These are phyloP conservation scores for Gossypium sturtianum DNA, from an alignment of 345 rosid genomes.

Conservation along the genomic window DNA sequence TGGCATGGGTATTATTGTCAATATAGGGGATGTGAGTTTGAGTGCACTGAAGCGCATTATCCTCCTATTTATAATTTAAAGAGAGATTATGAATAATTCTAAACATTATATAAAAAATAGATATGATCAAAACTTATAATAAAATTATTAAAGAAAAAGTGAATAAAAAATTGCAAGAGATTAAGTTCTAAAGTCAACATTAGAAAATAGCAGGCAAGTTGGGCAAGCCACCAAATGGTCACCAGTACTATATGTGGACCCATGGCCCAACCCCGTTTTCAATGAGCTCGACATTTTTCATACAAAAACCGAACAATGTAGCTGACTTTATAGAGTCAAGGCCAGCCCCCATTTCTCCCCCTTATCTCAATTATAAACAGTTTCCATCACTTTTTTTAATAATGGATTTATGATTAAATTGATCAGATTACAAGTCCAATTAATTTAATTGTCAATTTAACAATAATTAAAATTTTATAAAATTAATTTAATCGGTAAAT, in stretches of 20 bases:
- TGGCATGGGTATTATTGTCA: accelerated
- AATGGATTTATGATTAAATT: no score
- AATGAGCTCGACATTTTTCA: not conserved
- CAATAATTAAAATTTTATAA: no score
- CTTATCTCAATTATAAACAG: not conserved
- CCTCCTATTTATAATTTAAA: no score
- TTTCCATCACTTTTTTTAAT: not conserved
- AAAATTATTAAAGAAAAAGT: not conserved
- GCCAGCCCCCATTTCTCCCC: not conserved
- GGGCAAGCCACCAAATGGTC: not conserved
- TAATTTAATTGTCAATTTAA: no score
- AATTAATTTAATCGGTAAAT: no score
- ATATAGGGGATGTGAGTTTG: no score
- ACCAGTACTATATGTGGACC: not conserved
- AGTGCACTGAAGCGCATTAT: accelerated
- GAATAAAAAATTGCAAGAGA: not conserved
- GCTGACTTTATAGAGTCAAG: not conserved
- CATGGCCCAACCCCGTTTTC: not conserved
- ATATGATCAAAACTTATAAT: not conserved
- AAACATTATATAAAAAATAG: not conserved
- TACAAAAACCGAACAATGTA: not conserved
- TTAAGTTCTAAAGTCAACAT: not conserved
- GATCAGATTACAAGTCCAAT: accelerated
- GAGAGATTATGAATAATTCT: accelerated
- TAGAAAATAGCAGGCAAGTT: not conserved